Base-by-base conservation (phyloP, 2,329 filamentous ascomycete species). In the Exophiala lecanii-corni region DNA sequence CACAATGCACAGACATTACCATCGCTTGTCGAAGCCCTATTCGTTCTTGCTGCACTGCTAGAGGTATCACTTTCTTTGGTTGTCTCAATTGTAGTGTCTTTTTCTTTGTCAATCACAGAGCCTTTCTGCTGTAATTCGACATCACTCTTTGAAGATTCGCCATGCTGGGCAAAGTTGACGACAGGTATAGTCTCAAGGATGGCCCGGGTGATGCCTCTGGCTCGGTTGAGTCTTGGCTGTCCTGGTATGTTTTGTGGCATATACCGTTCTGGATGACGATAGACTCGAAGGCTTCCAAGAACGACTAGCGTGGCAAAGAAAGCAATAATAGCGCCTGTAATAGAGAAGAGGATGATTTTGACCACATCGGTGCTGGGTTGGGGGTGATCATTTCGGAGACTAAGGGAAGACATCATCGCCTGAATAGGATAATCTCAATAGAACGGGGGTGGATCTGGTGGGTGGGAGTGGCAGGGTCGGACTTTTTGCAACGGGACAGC, bases 1-100 rank as follows among this genome's bases (percentile, higher is more conserved):
- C 81, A 85, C 45, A 85, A 84, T 1, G 80, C 79, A 59, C 81
- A 85, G 20, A 26, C 12, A 6, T 26, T 26, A 12, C 12, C 23
- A 26, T 26, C 23, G 6, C 12, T 26, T 26, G 23, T 12, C 6
- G 12, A 26, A 12, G 23, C 23, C 6, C 7, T 26, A 6, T 6
- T 26, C 23, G 6, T 12, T 73, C 78, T 9, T 76, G 60, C 37
- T 73, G 63, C 10, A 70, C 66, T 1, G 70, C 69, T 12, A 50
- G 39, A 32, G 41, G 47, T 30, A 41, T 36, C 31, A 39, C 38
- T 17, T n/a, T 15, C 23, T 28, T 39, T 30, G 26, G 10, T 20
- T 17, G 39, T 21, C 10, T 18, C 28, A 10, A 41, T 15, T 15
- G 12, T 19, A 7, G 23, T 26, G 9, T 39, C 23, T 13, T 21